Base-by-base conservation (phyloP, 495 filamentous ascomycete genomes). In the Podospora conica region DNA sequence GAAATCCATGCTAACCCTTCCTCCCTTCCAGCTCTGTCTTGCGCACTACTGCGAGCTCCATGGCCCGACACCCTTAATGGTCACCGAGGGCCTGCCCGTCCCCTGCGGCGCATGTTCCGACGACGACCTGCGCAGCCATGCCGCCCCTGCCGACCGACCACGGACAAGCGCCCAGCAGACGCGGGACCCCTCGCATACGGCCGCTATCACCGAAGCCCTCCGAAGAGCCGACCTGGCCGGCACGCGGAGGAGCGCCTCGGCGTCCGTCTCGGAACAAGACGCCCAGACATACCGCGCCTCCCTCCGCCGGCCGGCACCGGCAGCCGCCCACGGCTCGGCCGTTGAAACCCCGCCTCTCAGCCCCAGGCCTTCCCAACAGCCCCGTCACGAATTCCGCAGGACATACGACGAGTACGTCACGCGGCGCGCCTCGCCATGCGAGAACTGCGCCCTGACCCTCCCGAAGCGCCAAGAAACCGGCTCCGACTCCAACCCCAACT, bases 31-130 rank as follows among this genome's bases (percentile, higher is more conserved):
- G 93, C 86, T 97, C 73, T 96, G 92, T 75, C 86, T 97, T 70
- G 93, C 93, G 73, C 93, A 97, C 80, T 97, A 96, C 78, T 97
- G 93, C 83, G 93, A 97, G 78, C 83, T 92, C 71, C 93, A 97
- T 83, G 93, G 93, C 66, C 93, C 93, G 12, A 97, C 93, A 59
- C 95, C 93, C 61, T 88, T 97, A 76, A 90, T 97, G 79, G 96
- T 96, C 76, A 97, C 93, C 63, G 92, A 97, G 78, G 89, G 91
- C 59, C 81, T 91, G 24, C 90, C 91, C 1, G 88, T 92, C 55
- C 82, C 88, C 60, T 97, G 93, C 73, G 76, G 81, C 63, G 86
- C 88, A 75, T 97, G 93, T 74, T 87, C 79, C 72, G 85, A 87
- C 56, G 81, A 83, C 58, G 75, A 72, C 8, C 58, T 65, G 20